A percentile compares a stretch with the other conserved stretches of the same genome.
Evolutionary conservation across 73 alveolate genomes (phyloP).

Genomic region (Paramecium sonneborni): DNA sequence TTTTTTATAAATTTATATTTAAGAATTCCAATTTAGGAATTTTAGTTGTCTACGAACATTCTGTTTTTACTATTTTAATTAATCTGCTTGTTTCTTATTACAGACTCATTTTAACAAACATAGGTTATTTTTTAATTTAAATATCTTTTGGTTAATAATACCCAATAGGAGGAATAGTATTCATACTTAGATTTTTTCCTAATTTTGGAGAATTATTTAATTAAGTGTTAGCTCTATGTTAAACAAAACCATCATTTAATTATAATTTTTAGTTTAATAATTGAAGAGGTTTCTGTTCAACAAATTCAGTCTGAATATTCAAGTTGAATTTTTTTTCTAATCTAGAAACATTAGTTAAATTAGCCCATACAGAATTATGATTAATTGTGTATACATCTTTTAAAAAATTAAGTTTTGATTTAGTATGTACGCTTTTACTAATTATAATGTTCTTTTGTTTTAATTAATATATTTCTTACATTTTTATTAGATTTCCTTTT

Average conservation of each 20-base stretch:
- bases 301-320: not conserved
- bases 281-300: not conserved
- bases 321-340: not conserved
- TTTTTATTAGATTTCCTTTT: not conserved
- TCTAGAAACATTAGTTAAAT: not conserved
- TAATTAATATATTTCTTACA: not conserved
- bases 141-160: slow-evolving; percentile 4
- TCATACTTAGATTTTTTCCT: not conserved
- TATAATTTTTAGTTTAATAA: not conserved
- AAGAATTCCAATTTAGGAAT: slow-evolving; percentile 2
- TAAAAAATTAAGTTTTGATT: not conserved
- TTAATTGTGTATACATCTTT: slow-evolving; percentile 7
- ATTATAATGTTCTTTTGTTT: not conserved
- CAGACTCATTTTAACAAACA: slow-evolving; percentile 11
- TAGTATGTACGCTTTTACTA: not conserved
- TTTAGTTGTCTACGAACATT: not conserved
- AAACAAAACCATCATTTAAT: not conserved
- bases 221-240: not conserved
- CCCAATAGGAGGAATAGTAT: not conserved
- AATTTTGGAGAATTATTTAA: not conserved
- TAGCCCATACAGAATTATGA: slow-evolving; percentile 5
- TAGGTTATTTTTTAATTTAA: not conserved
- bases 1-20: not conserved
- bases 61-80: not conserved
- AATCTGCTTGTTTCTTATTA: not conserved